Percentiles rank a stretch among this genome's conserved stretches.
Evolutionary conservation across 2,329 filamentous ascomycete species (phyloP).

Genomic region (Colletotrichum destructivum): DNA sequence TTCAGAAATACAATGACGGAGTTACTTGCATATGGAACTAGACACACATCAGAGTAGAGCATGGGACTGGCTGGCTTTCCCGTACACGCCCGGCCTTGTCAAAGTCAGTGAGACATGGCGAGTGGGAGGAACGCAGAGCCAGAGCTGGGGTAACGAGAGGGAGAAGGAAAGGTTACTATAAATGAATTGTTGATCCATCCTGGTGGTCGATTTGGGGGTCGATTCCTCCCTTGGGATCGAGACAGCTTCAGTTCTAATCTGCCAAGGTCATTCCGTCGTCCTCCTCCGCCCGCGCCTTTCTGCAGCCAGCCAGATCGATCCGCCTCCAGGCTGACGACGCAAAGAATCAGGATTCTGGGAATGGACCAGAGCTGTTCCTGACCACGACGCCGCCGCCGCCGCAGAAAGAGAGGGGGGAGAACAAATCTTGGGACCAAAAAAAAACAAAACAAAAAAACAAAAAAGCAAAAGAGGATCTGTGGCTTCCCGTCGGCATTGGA

Average conservation of each 20-base stretch:
- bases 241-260: conserved; percentile 22
- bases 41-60: neutral
- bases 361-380: neutral
- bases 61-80: neutral
- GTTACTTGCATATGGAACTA: neutral
- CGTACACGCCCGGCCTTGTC: neutral
- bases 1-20: neutral
- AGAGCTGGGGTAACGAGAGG: conserved; percentile 39
- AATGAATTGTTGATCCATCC: conserved; percentile 34
- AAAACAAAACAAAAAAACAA: neutral
- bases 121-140: conserved; percentile 31
- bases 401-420: neutral
- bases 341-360: conserved; percentile 9
- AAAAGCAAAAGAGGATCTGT: neutral
- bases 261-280: conserved; percentile 10
- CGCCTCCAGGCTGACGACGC: neutral
- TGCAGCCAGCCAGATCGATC: conserved; percentile 1
- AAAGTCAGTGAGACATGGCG: conserved; percentile 31
- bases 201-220: conserved; percentile 8
- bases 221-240: conserved; percentile 31
- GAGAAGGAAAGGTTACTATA: conserved; percentile 36
- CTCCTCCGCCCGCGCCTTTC: conserved; percentile 10
- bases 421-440: neutral
- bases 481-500: conserved; percentile 8
- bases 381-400: neutral